Evolutionary conservation across 73 alveolate genomes (phyloP), one percentile per base, ranked within the genome.

Genomic region (Diophrys appendiculata): DNA sequence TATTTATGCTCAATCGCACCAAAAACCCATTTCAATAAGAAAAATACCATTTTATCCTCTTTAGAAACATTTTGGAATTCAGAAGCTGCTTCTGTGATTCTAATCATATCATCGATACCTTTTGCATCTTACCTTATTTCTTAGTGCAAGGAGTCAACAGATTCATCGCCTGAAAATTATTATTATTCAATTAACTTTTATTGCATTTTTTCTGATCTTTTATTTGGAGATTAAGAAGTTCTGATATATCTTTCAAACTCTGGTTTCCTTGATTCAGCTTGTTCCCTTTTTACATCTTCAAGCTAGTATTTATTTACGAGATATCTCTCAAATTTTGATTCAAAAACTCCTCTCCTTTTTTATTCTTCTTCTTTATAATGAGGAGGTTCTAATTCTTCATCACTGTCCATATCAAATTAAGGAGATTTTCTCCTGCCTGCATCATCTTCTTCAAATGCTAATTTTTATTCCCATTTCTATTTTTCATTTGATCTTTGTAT

Each of bases 241-340:
- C 67, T 60, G 31, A 78, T 84, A 54, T 55, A 77, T 52, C 68
- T 84, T 22, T 84, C 92, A 32, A 75, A 84, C 24, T 84, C 87
- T 28, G 75, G 60, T 5, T 5, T 11, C 18, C 18, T 43, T 5
- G 60, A 5, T 18, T 43, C 60, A 43, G 82, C 65, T 77, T 55
- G 28, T 72, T 54, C 78, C 69, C 73, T 78, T 24, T 77, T 73
- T 24, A 31, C 69, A 23, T 85, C 64, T 32, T 26, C 32, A 27
- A 68, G 54, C 29, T 64, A 60, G 28, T 85, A 72, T 73, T 85
- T 85, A 54, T 85, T 85, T 8, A 79, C 73, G 23, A 78, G 74
- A 52, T 65, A 85, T 52, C 83, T 68, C 73, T 85, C 86, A 69
- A 85, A 85, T 69, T 85, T 85, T 0, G 92, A 84, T 34, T 85